A percentile compares a stretch with the other conserved stretches of the same genome.
Evolutionary conservation across 2,329 filamentous ascomycete species (phyloP).

Genomic region (Fusarium incarnatum): DNA sequence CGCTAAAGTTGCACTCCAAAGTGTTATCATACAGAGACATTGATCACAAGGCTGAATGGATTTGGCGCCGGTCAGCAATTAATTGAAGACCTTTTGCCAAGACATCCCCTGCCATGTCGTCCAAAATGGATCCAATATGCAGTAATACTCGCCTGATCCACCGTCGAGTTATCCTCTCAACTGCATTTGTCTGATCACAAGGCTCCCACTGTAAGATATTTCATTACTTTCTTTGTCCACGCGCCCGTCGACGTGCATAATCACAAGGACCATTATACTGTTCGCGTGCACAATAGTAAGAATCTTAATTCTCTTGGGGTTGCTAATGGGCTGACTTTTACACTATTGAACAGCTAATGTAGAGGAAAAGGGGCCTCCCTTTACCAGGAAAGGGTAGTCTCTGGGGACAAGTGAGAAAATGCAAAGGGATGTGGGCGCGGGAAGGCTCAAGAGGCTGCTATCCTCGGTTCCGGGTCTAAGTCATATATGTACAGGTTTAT

Average conservation of each 20-base stretch:
- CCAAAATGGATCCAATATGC: slow-evolving; percentile 13
- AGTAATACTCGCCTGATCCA: slow-evolving; percentile 17
- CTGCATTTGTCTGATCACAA: slow-evolving; percentile 9
- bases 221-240: slow-evolving; percentile 10
- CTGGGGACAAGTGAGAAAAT: not conserved
- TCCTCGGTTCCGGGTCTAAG: not conserved
- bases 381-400: not conserved
- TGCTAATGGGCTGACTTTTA: slow-evolving; percentile 23
- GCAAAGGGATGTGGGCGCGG: slow-evolving; percentile 14
- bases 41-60: slow-evolving; percentile 6
- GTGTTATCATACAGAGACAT: not conserved
- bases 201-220: slow-evolving; percentile 2
- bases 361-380: not conserved
- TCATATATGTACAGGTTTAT: slow-evolving; percentile 35
- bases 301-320: slow-evolving; percentile 24
- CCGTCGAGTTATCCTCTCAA: not conserved
- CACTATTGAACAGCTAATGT: slow-evolving; percentile 21
- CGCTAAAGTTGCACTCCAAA: not conserved
- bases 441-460: not conserved
- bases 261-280: slow-evolving; percentile 7
- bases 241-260: slow-evolving; percentile 37
- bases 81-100: slow-evolving; percentile 8
- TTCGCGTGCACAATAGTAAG: slow-evolving; percentile 20
- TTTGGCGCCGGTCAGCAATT: slow-evolving; percentile 1
- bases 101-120: slow-evolving; percentile 16